These are phyloP conservation scores for Globisporangium spiculum DNA, from an alignment of 352 stramenopile genomes.

Conservation along the genomic window DNA sequence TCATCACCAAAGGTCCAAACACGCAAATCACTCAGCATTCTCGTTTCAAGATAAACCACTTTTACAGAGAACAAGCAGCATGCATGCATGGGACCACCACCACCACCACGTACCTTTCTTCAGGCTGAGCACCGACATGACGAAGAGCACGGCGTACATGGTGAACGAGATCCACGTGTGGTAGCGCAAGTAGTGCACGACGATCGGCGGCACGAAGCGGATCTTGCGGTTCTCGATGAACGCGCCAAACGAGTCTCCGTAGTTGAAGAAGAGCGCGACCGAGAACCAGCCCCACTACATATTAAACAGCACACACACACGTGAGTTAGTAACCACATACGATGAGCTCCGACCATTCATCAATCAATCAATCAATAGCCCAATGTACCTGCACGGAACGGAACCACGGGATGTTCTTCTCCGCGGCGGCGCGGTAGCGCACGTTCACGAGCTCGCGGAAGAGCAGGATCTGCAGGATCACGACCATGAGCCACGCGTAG, in stretches of 20 bases:
- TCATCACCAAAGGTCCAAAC: background rate
- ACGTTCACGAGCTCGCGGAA: conserved; percentile 99
- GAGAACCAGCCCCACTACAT: conserved; percentile 94
- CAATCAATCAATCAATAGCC: background rate
- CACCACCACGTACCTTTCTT: conserved; percentile 65
- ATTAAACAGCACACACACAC: background rate
- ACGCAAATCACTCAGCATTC: background rate
- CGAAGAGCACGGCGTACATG: conserved; percentile 94
- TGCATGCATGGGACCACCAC: background rate
- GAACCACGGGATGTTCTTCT: conserved; percentile 97
- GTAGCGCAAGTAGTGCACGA: conserved; percentile 89
- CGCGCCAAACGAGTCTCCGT: conserved; percentile 81
- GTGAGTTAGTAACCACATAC: background rate
- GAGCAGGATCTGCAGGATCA: conserved; percentile 86
- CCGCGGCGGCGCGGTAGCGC: conserved; percentile 91
- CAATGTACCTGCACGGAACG: conserved; percentile 85
- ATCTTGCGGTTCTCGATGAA: conserved; percentile 87
- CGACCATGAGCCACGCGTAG: conserved; percentile 82
- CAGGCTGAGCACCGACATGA: conserved; percentile 94
- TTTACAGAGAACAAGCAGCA: background rate
- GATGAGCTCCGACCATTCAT: background rate
- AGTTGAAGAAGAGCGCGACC: conserved; percentile 97
- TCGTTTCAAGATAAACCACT: background rate
- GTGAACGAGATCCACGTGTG: conserved; percentile 91
- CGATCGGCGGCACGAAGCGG: conserved; percentile 67